These are phyloP conservation scores for Lomentospora prolificans DNA, from an alignment of 2,329 filamentous ascomycete species.

Conservation along the genomic window DNA sequence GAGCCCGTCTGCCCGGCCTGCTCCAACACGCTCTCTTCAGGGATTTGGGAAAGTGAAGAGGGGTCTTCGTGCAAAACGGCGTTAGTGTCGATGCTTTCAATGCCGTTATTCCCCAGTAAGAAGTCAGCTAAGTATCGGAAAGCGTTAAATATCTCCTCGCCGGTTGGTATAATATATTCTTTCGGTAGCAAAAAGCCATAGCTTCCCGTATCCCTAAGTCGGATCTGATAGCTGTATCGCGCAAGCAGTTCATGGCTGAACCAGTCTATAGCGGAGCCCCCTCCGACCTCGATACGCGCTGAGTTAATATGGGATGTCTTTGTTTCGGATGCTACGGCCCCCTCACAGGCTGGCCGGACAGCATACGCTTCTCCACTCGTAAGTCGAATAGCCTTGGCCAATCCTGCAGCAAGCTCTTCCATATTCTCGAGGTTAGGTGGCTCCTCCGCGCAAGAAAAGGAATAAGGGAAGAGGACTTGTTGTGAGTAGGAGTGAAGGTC, in stretches of 20 bases:
- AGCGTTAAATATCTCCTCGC: conserved; percentile 76
- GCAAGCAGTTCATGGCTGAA: conserved; percentile 84
- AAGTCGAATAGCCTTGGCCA: conserved; percentile 82
- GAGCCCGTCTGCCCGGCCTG: no score
- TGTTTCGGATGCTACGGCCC: conserved; percentile 42
- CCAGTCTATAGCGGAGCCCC: conserved; percentile 86
- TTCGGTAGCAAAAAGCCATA: conserved; percentile 88
- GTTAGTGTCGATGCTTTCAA: conserved; percentile 32
- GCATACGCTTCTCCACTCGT: conserved; percentile 66
- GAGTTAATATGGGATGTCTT: conserved; percentile 9
- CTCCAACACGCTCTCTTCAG: no score
- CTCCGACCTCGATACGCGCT: conserved; percentile 22
- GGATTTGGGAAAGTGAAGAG: no score
- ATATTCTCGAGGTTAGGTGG: conserved; percentile 88
- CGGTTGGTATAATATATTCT: conserved; percentile 79
- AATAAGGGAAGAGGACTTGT: conserved; percentile 86
- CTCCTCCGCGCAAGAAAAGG: conserved; percentile 66
- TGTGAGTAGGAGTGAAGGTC: conserved; percentile 95
- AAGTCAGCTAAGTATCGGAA: conserved; percentile 79
- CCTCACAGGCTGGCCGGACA: conserved; percentile 79
- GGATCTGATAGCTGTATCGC: conserved; percentile 85
- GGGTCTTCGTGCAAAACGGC: no score
- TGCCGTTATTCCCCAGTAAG: conserved; percentile 59
- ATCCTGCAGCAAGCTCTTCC: conserved; percentile 76
- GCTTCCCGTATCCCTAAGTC: conserved; percentile 83